Percentiles rank a stretch among this genome's conserved stretches.
Conservation (phyloP, 164 flowering plant genomes). For the Vitis riparia region DNA sequence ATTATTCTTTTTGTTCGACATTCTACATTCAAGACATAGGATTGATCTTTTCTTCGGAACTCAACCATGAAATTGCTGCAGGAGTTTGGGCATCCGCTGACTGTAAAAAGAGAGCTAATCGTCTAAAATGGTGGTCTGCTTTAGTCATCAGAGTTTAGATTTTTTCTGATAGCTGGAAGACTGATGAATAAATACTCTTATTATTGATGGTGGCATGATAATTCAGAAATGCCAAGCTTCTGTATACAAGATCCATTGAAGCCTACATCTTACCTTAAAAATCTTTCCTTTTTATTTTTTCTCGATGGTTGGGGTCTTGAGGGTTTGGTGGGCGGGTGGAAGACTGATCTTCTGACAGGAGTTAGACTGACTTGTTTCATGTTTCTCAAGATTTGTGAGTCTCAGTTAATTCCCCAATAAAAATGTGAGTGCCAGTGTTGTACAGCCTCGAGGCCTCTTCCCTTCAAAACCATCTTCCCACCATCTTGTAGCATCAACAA, state of each 20-base stretch:
- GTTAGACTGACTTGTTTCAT: neutral
- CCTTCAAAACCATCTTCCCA: neutral
- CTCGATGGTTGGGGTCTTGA: neutral
- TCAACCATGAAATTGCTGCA: constrained; percentile 16
- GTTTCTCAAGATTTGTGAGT: neutral
- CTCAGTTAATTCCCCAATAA: constrained; percentile 1
- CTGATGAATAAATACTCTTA: neutral
- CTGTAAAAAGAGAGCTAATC: constrained; percentile 5
- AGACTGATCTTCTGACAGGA: neutral
- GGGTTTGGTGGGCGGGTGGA: too few species aligned
- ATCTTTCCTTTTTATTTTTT: neutral
- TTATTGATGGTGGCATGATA: neutral
- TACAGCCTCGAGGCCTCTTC: constrained; percentile 12
- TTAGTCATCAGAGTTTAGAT: neutral
- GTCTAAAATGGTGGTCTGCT: neutral
- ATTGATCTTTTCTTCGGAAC: neutral
- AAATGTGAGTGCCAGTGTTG: constrained; percentile 10
- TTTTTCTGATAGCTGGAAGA: constrained; percentile 10
- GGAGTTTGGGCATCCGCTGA: constrained; percentile 54
- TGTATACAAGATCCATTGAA: constrained; percentile 7
- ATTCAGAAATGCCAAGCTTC: neutral
- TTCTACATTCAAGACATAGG: too few species aligned
- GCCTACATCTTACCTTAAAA: neutral
- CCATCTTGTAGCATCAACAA: neutral
- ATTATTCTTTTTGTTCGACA: too few species aligned